A percentile compares a stretch with the other conserved stretches of the same genome.
phyloP scores from a whole-genome alignment of 2,329 filamentous ascomycete species.

The Colletotrichum shisoi region DNA sequence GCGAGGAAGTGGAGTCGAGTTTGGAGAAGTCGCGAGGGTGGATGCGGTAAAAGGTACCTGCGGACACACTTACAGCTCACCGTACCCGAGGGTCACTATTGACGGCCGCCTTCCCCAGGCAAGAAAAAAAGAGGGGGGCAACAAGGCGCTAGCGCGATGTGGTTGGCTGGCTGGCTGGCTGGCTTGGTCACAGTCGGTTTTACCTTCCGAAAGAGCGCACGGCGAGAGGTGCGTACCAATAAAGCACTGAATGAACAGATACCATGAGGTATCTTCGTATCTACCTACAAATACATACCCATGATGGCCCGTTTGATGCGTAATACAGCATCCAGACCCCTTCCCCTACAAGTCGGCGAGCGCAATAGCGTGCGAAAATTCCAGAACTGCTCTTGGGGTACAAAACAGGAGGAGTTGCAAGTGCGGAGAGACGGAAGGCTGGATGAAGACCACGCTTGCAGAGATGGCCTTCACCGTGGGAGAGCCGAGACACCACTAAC shows the following conservation, averaged over 20 bases:
- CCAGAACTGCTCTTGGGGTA: neutral
- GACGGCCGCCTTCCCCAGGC: conserved; percentile 21
- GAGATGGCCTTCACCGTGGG: conserved; percentile 28
- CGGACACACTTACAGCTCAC: neutral
- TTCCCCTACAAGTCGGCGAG: neutral
- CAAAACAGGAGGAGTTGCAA: neutral
- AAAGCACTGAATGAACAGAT: neutral
- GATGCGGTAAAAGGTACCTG: conserved; percentile 2
- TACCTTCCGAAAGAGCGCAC: neutral
- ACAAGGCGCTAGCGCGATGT: conserved; percentile 6
- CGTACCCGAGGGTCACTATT: conserved; percentile 11
- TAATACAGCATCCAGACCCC: neutral
- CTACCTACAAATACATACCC: too few species aligned
- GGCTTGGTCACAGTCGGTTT: conserved; percentile 10
- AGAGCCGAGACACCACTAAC: conserved; percentile 35
- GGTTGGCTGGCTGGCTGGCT: conserved; percentile 35
- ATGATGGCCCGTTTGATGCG: too few species aligned
- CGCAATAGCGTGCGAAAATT: neutral
- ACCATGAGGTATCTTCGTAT: neutral
- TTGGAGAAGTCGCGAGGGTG: conserved; percentile 4
- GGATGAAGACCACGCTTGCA: conserved; percentile 28
- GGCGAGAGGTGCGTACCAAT: neutral
- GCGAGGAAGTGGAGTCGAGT: conserved; percentile 10
- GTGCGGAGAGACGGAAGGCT: conserved; percentile 1
- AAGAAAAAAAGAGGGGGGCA: conserved; percentile 30